phyloP scores from a whole-genome alignment of 306 rosid genomes.

The Prinsepia uniflora region DNA sequence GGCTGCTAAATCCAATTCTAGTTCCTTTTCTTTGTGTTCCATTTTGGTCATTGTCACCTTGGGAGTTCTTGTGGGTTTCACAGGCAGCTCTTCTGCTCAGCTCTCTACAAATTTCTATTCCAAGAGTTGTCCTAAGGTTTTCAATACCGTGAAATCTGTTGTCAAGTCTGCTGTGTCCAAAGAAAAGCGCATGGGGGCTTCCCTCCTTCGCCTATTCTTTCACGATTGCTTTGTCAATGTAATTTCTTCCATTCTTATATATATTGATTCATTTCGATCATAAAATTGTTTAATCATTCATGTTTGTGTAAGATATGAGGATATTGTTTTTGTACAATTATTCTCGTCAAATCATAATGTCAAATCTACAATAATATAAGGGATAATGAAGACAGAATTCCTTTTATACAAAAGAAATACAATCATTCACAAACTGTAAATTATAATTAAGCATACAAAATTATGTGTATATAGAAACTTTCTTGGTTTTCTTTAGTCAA shows the following conservation, averaged over 20 bases:
- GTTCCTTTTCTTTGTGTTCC: constrained; percentile 2
- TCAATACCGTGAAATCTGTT: constrained; percentile 33
- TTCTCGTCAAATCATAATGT: neutral
- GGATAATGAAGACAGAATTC: neutral
- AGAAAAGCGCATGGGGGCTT: constrained; percentile 71
- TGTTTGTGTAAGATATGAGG: neutral
- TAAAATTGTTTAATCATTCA: too few relatives aligned
- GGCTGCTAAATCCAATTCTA: neutral
- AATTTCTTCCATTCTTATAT: neutral
- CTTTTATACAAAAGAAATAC: neutral
- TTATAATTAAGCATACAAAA: too few relatives aligned
- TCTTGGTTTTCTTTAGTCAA: too few relatives aligned
- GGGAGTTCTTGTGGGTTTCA: constrained; percentile 27
- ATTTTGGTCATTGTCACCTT: neutral
- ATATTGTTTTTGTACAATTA: neutral
- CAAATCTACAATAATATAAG: neutral
- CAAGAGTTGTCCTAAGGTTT: constrained; percentile 52
- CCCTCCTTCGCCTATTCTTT: constrained; percentile 73
- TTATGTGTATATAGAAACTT: too few relatives aligned
- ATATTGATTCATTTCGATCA: too few relatives aligned
- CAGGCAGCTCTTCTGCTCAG: constrained; percentile 37
- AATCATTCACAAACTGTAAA: too few relatives aligned
- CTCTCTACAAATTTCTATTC: constrained; percentile 52
- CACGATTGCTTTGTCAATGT: constrained; percentile 87
- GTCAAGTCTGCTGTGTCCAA: constrained; percentile 50